Evolutionary conservation across 1,139 yeast genomes (phyloP), one percentile per base, ranked within the genome.

Genomic region (Casaregolazyma lundiana): DNA sequence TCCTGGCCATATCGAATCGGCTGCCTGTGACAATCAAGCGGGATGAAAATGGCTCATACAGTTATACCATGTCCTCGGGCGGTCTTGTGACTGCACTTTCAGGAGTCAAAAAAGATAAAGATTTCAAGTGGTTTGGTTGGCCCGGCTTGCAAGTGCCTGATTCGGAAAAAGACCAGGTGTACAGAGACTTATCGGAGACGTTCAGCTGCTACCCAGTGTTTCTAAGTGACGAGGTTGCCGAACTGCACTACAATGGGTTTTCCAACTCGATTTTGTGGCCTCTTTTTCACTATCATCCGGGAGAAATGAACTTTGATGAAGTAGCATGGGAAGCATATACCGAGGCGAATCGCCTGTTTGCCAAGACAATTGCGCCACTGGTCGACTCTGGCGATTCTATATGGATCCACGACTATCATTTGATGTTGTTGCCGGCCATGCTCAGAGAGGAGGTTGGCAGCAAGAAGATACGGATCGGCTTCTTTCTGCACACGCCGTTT

Each of bases 41-140:
- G 50, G 68, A 70, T 32, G 89, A 86, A 0, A 73, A 80, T 41
- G 85, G 84, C 56, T 77, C 76, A 47, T 86, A 85, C 63, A 62
- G 67, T 46, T 82, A 82, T 60, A 71, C 81, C 45, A 87, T 92
- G 97, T 89, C 97, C 9, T 86, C 96, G 2, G 99, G 99, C 15
- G 99, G 99, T 1, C 76, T 94, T 45, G 98, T 94, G 26, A 88
- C 97, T 1, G 98, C 97, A 0, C 71, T 94, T 38, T 95, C 90
- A 59, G 97, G 98, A 0, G 71, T 94, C 48, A 87, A 88, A 65
- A 86, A 87, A 59, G 70, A 83, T 9, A 82, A 92, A 11, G 84
- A 85, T 51, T 92, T 92, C 68, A 94, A 87, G 63, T 94, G 99
- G 99, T 81, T 87, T 58, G 99, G 99, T 16, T 94, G 99, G 99